Conservation (phyloP, 495 filamentous ascomycete species). For the Penicillium canescens region DNA sequence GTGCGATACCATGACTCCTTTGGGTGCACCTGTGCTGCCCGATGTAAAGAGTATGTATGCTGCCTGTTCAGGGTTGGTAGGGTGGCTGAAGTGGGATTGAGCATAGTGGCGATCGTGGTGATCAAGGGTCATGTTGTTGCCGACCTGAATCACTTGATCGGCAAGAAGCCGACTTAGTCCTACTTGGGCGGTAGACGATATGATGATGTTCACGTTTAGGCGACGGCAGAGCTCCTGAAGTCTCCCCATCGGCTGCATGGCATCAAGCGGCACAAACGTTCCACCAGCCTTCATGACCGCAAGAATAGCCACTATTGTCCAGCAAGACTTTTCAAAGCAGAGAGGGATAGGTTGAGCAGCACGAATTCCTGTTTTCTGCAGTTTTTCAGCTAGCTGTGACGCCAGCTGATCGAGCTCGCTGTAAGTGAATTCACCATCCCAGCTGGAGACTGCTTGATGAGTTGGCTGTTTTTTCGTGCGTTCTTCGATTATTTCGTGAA, state of each 20-base stretch:
- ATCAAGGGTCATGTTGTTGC: background rate
- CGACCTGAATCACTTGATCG: background rate
- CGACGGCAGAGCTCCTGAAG: slow-evolving; percentile 49
- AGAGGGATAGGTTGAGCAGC: slow-evolving; percentile 25
- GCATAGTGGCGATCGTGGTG: no score
- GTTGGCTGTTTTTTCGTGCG: background rate
- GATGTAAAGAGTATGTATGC: slow-evolving; percentile 32
- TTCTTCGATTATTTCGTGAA: background rate
- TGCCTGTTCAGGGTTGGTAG: slow-evolving; percentile 1
- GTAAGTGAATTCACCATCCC: background rate
- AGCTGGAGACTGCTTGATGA: background rate
- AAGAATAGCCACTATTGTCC: slow-evolving; percentile 39
- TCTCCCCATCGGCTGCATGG: slow-evolving; percentile 44
- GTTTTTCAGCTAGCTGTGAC: background rate
- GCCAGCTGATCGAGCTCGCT: background rate
- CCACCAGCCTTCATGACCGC: slow-evolving; percentile 50
- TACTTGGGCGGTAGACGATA: background rate
- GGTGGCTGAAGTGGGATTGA: background rate
- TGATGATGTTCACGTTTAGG: slow-evolving; percentile 31
- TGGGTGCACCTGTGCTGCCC: slow-evolving; percentile 34
- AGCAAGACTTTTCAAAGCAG: slow-evolving; percentile 45
- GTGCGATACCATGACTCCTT: slow-evolving; percentile 42
- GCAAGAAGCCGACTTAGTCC: background rate
- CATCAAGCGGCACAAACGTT: slow-evolving; percentile 49
- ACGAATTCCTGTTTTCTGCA: background rate